Conservation (phyloP, 2,329 filamentous ascomycete genomes). For the Sporothrix brunneoviolacea region DNA sequence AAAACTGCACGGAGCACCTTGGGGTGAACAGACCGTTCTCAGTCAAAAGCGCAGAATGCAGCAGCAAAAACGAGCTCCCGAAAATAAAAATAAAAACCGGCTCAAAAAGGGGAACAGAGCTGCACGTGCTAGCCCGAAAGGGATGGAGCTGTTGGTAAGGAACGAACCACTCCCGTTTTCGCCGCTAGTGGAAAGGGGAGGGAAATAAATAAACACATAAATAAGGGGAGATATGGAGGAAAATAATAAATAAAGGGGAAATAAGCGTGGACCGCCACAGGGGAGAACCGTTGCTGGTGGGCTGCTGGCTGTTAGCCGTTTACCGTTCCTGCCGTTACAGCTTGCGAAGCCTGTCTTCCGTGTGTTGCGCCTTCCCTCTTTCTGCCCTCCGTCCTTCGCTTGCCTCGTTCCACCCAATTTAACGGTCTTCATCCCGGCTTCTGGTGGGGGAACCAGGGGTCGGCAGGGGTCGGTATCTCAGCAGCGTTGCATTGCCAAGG, state of each 20-base stretch:
- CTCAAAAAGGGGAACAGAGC: neutral
- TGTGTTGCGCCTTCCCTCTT: no score
- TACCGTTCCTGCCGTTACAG: no score
- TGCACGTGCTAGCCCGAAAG: neutral
- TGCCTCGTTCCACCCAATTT: slow-evolving; percentile 5
- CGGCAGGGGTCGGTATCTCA: slow-evolving; percentile 8
- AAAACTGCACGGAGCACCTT: no score
- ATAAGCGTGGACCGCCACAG: no score
- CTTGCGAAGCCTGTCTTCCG: no score
- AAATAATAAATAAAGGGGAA: neutral
- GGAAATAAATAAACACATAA: neutral
- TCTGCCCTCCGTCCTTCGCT: neutral
- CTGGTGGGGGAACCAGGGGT: neutral
- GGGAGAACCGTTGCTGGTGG: no score
- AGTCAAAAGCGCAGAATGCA: neutral
- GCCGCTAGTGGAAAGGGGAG: neutral
- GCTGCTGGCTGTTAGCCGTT: neutral
- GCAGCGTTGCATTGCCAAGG: slow-evolving; percentile 10
- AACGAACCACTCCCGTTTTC: slow-evolving; percentile 6
- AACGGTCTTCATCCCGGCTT: slow-evolving; percentile 6
- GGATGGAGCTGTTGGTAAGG: neutral
- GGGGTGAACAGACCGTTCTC: neutral
- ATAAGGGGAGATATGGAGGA: neutral
- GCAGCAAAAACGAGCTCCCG: neutral
- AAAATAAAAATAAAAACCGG: slow-evolving; percentile 3